Conservation (phyloP, 2,329 filamentous ascomycete genomes). For the Hortaea werneckii region DNA sequence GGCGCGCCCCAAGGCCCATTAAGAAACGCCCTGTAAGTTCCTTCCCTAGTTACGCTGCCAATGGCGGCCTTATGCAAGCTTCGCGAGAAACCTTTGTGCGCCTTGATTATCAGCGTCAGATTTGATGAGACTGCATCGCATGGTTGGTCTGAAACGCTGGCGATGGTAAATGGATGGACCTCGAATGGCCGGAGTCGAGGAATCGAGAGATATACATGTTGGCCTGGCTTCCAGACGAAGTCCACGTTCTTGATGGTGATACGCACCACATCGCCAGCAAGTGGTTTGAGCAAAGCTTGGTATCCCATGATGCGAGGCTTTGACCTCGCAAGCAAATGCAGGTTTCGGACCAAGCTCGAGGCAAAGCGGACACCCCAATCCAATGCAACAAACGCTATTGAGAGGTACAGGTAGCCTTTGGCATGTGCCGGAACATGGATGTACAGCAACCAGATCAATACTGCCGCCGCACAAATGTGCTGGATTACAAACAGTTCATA, state of each 20-base stretch:
- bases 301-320: slow-evolving; percentile 13
- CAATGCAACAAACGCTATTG: slow-evolving; percentile 20
- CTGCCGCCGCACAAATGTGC: slow-evolving; percentile 41
- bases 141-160: slow-evolving; percentile 32
- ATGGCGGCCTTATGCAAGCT: slow-evolving; percentile 16
- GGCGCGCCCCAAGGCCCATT: slow-evolving; percentile 23
- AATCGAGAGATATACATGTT: slow-evolving; percentile 53
- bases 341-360: slow-evolving; percentile 17
- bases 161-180: slow-evolving; percentile 55
- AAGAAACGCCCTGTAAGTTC: slow-evolving; percentile 14
- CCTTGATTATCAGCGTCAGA: slow-evolving; percentile 20
- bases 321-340: slow-evolving; percentile 11
- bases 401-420: slow-evolving; percentile 21
- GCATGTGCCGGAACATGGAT: slow-evolving; percentile 35
- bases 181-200: slow-evolving; percentile 46
- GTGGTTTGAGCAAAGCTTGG: slow-evolving; percentile 23
- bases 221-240: slow-evolving; percentile 50
- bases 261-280: slow-evolving; percentile 46
- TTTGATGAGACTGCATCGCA: neutral
- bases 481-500: slow-evolving; percentile 48
- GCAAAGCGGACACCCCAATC: slow-evolving; percentile 20
- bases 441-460: slow-evolving; percentile 41
- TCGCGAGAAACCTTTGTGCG: slow-evolving; percentile 20
- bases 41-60: slow-evolving; percentile 1
- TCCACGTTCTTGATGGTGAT: slow-evolving; percentile 47